phyloP scores from a whole-genome alignment of 331 rosid genomes.

The Malus hybrid region DNA sequence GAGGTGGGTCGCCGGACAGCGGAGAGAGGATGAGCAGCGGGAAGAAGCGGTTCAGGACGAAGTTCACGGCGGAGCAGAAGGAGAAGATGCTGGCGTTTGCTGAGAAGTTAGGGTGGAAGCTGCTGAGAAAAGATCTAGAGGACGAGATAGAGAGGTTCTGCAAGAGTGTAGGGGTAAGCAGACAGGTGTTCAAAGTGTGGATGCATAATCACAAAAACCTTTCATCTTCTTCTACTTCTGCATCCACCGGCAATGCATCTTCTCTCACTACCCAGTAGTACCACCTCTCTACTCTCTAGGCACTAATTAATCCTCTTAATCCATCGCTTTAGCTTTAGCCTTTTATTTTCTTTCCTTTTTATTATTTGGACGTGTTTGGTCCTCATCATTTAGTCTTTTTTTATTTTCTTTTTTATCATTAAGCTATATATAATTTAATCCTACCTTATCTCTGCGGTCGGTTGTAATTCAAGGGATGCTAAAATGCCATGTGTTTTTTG shows the following conservation, averaged over 20 bases:
- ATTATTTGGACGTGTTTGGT: background rate
- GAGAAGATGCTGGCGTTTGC: conserved; percentile 85
- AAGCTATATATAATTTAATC: background rate
- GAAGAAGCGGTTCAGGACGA: conserved; percentile 66
- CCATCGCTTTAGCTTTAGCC: background rate
- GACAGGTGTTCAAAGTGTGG: conserved; percentile 91
- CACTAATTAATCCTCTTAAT: background rate
- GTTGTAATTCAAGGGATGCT: background rate
- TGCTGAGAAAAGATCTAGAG: conserved; percentile 66
- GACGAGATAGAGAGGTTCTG: conserved; percentile 82
- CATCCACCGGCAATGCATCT: conserved; percentile 57
- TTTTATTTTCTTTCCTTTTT: background rate
- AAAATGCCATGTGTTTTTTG: background rate
- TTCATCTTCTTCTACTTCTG: conserved; percentile 34
- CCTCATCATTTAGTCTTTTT: background rate
- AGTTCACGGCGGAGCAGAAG: conserved; percentile 72
- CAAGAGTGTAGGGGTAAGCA: conserved; percentile 54
- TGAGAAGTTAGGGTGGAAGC: conserved; percentile 81
- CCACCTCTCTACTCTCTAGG: background rate
- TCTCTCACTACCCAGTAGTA: conserved; percentile 58
- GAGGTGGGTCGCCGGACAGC: conserved; percentile 19
- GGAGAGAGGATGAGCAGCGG: conserved; percentile 12
- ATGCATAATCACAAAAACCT: conserved; percentile 89
- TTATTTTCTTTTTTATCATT: background rate
- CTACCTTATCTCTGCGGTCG: background rate